Evolutionary conservation across 225 moss, liverwort and hornwort species (phyloP), one percentile per base, ranked within the genome.

Genomic region (Anthoceros angustus): DNA sequence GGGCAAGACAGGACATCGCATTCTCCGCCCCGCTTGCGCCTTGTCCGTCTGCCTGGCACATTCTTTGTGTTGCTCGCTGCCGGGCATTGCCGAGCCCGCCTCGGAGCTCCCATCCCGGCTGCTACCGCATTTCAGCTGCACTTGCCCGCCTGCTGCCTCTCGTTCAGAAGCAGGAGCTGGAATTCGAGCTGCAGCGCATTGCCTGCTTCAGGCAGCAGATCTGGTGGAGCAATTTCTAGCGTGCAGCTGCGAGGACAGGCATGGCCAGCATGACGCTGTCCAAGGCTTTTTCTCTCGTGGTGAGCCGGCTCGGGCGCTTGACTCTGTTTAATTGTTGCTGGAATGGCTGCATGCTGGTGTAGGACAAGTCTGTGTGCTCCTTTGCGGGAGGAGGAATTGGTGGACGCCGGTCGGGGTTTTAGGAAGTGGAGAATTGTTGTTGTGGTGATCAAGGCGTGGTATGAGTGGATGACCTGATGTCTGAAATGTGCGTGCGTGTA

Each of bases 181-280:
- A 23, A 18, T 55, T 55, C 23, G 45, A 46, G 45, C 5, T 46
- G 45, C 45, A 11, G 45, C 7, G 55, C 8, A 55, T 32, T 32
- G 32, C n/a, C 55, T 9, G 55, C 18, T 16, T 55, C 16, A 9
- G 7, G 55, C 55, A 23, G 18, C 55, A 32, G 32, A 32, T 32
- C 32, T 32, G 32, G 32, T 55, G 55, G 1, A 23, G n/a, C 55
- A 55, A 7, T 6, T 55, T 20, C 14, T 7, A 8, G 55, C 23
- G 16, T 15, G 8, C 8, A 8, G 23, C 18, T 18, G 16, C 12
- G 14, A 55, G 55, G 32, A 32, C 32, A 32, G 32, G 4, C 32
- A 55, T 55, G 55, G 55, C 55, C n/a, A 55, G 55, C 18, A 55
- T 55, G 55, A 55, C 55, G 16, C 12, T 55, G 55, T 55, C 55